Conservation (phyloP, 2,329 filamentous ascomycete species). For the Aaosphaeria arxii region DNA sequence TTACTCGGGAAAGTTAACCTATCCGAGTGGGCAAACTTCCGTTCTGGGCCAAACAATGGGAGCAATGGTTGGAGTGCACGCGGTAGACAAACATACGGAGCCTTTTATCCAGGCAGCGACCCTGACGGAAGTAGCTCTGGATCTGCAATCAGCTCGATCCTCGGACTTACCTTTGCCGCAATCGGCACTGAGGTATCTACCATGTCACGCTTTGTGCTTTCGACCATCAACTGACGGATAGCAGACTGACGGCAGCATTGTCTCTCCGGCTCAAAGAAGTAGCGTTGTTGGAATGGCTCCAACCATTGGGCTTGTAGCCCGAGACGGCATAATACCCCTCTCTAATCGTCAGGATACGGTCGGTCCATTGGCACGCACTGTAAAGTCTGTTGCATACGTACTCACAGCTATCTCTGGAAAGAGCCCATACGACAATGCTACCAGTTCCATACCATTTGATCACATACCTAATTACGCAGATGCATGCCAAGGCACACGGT, state of each 20-base stretch:
- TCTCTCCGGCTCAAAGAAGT: not conserved
- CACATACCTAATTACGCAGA: conserved; percentile 56
- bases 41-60: conserved; percentile 46
- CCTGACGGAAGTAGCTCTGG: conserved; percentile 60
- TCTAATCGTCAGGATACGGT: conserved; percentile 50
- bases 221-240: too few relatives aligned
- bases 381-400: conserved; percentile 47
- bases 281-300: conserved; percentile 2
- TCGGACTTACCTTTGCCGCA: conserved; percentile 52
- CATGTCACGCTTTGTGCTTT: conserved; percentile 45
- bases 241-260: conserved; percentile 41
- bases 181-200: conserved; percentile 42
- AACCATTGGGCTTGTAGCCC: conserved; percentile 57
- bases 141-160: conserved; percentile 36
- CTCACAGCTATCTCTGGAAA: conserved; percentile 54
- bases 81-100: conserved; percentile 57
- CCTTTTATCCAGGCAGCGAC: conserved; percentile 57
- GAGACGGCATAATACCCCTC: conserved; percentile 61
- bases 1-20: conserved; percentile 63
- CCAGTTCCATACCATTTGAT: conserved; percentile 52
- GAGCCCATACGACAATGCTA: conserved; percentile 52
- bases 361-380: conserved; percentile 51
- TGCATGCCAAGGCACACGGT: conserved; percentile 49
- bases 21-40: conserved; percentile 59
- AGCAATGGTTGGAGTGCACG: conserved; percentile 60